A percentile compares a stretch with the other conserved stretches of the same genome.
These are phyloP conservation scores for Neoboletus magnificus DNA, from an alignment of 768 basidiomycete species.

Conservation along the genomic window DNA sequence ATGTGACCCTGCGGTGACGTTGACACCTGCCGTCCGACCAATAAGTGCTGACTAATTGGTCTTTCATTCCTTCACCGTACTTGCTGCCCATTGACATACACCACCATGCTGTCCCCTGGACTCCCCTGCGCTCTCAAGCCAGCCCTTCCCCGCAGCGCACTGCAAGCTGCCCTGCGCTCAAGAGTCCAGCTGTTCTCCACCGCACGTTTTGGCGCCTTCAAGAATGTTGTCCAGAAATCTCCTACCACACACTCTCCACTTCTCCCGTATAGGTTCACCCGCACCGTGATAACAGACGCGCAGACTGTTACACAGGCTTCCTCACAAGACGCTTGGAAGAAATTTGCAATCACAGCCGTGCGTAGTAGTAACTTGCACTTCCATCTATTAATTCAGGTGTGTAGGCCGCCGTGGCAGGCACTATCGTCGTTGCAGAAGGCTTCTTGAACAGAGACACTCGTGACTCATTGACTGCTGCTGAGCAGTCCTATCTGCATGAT, in stretches of 20 bases:
- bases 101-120: slow-evolving; percentile 18
- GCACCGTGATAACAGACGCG: slow-evolving; percentile 51
- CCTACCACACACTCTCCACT: slow-evolving; percentile 20
- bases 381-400: not conserved
- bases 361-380: slow-evolving; percentile 13
- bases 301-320: slow-evolving; percentile 35
- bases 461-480: slow-evolving; percentile 56
- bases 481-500: slow-evolving; percentile 69
- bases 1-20: slow-evolving; percentile 10
- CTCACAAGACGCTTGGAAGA: slow-evolving; percentile 45
- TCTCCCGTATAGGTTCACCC: slow-evolving; percentile 32
- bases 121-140: slow-evolving; percentile 3
- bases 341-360: slow-evolving; percentile 53
- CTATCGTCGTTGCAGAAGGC: slow-evolving; percentile 58
- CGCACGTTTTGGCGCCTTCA: slow-evolving; percentile 9
- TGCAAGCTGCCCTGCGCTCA: slow-evolving; percentile 20
- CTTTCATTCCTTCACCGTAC: not conserved
- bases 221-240: slow-evolving; percentile 30
- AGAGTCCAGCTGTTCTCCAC: slow-evolving; percentile 21
- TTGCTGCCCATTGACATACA: not conserved
- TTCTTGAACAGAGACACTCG: slow-evolving; percentile 79
- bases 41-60: slow-evolving; percentile 13
- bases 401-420: slow-evolving; percentile 71
- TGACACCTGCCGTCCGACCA: not conserved
- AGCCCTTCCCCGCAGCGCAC: slow-evolving; percentile 18